These are phyloP conservation scores for Sicyos baderoa DNA, from an alignment of 306 rosid genomes.

Conservation along the genomic window DNA sequence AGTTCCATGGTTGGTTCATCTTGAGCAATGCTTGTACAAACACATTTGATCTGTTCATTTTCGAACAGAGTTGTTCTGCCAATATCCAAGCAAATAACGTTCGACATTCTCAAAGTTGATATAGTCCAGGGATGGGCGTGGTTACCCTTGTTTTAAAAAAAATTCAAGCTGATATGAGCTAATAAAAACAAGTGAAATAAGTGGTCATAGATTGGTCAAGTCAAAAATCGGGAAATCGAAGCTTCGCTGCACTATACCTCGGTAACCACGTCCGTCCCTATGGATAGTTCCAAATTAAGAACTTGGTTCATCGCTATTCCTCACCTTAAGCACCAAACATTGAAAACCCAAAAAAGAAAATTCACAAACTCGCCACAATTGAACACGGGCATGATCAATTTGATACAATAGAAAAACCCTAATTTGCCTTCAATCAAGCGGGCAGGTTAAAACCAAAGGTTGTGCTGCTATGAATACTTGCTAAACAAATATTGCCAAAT, in stretches of 20 bases:
- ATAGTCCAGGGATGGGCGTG: too few relatives aligned
- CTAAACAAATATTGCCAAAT: not conserved
- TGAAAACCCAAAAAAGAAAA: not conserved
- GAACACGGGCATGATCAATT: not conserved
- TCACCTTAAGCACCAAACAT: not conserved
- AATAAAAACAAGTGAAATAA: not conserved
- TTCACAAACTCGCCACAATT: not conserved
- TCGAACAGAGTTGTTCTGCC: not conserved
- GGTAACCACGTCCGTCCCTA: too few relatives aligned
- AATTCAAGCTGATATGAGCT: constrained; percentile 2
- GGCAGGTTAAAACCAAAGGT: not conserved
- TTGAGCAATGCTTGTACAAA: not conserved
- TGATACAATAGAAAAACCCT: not conserved
- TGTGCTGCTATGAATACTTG: not conserved
- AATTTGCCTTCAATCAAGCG: not conserved
- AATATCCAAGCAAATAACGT: not conserved
- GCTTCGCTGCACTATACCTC: too few relatives aligned
- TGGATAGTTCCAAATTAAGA: too few relatives aligned
- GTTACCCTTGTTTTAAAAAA: too few relatives aligned
- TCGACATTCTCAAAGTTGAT: not conserved
- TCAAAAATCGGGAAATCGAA: too few relatives aligned
- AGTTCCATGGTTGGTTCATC: not conserved
- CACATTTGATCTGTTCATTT: not conserved
- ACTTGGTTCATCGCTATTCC: too few relatives aligned
- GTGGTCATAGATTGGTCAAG: not conserved